Evolutionary conservation across 257 asterid genomes (phyloP).

Genomic region (Striga asiatica): DNA sequence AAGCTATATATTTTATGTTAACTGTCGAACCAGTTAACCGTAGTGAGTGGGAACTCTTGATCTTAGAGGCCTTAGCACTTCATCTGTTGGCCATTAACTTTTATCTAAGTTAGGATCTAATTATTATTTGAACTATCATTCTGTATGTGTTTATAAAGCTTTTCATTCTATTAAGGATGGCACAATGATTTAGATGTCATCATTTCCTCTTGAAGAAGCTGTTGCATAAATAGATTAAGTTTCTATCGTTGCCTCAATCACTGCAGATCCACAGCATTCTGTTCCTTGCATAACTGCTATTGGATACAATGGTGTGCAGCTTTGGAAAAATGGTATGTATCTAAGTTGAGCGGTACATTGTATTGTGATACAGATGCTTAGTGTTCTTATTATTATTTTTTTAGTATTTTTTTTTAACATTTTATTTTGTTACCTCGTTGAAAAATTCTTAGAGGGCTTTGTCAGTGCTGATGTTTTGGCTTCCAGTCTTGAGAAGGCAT

Average conservation of each 20-base stretch:
- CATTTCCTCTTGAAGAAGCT: slow-evolving; percentile 14
- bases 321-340: slow-evolving; percentile 67
- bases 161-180: not conserved
- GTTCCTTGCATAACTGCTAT: slow-evolving; percentile 79
- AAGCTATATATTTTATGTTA: not conserved
- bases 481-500: slow-evolving; percentile 73
- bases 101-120: not conserved
- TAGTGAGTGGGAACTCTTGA: not conserved
- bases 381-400: slow-evolving; percentile 1
- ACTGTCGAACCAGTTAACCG: not conserved
- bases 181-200: too few relatives aligned
- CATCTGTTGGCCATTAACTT: not conserved
- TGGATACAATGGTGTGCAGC: slow-evolving; percentile 72
- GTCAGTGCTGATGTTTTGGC: slow-evolving; percentile 62
- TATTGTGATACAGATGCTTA: not conserved
- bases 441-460: slow-evolving; percentile 44
- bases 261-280: slow-evolving; percentile 62
- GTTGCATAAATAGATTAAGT: slow-evolving; percentile 10
- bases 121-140: not conserved
- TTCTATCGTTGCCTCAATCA: slow-evolving; percentile 42
- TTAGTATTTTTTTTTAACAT: too few relatives aligned
- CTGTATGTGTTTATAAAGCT: not conserved
- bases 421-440: slow-evolving; percentile 16
- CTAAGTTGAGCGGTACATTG: slow-evolving; percentile 10
- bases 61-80: not conserved